Conservation (phyloP, 2,329 filamentous ascomycete species). For the Albophoma yamanashiensis region DNA sequence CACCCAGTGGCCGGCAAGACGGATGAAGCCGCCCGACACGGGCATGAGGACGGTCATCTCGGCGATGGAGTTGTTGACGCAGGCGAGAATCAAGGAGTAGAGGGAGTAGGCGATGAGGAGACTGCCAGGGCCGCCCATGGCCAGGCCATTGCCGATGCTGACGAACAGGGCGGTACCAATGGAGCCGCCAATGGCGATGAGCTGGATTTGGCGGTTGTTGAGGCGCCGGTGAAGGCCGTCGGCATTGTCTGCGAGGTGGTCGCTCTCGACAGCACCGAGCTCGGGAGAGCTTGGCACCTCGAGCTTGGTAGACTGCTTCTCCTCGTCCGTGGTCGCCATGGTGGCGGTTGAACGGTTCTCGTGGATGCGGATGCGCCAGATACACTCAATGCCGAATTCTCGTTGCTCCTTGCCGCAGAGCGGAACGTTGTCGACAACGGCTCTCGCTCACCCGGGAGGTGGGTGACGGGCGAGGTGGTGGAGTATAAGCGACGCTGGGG, state of each 20-base stretch:
- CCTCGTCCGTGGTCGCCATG: constrained; percentile 14
- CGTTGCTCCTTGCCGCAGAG: neutral
- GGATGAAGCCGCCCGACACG: constrained; percentile 52
- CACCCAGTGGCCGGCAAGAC: constrained; percentile 53
- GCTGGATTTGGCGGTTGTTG: constrained; percentile 44
- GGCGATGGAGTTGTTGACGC: constrained; percentile 55
- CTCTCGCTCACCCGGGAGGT: neutral
- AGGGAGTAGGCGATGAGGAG: constrained; percentile 48
- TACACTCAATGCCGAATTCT: neutral
- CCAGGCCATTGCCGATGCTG: constrained; percentile 46
- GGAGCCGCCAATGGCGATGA: constrained; percentile 47
- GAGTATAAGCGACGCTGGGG: neutral
- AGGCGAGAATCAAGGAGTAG: constrained; percentile 43
- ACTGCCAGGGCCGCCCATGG: constrained; percentile 31
- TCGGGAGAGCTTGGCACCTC: constrained; percentile 13
- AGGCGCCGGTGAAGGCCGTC: constrained; percentile 35
- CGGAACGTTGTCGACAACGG: neutral
- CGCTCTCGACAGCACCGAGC: constrained; percentile 11
- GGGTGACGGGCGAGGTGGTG: neutral
- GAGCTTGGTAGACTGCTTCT: constrained; percentile 15
- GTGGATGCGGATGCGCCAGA: neutral
- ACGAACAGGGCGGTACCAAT: constrained; percentile 51
- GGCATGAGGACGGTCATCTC: constrained; percentile 56
- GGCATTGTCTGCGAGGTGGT: constrained; percentile 18
- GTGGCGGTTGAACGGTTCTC: neutral